Conservation (phyloP, 2,329 filamentous ascomycete genomes). For the Verticillium albo-atrum region DNA sequence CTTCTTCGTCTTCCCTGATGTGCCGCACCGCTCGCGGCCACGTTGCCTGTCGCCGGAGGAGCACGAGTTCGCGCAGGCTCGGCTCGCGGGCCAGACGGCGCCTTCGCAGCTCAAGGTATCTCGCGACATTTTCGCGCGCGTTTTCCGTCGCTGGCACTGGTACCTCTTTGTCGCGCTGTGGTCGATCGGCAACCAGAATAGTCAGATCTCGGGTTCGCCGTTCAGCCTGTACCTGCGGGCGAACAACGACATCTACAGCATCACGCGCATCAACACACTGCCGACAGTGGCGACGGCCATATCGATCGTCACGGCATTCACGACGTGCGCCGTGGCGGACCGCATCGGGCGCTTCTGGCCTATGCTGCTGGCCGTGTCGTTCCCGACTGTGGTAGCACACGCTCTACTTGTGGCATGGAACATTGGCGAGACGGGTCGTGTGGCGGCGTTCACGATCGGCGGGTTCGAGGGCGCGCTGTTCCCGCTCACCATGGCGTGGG, state of each 20-base stretch:
- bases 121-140: slow-evolving; percentile 27
- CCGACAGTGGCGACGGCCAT: slow-evolving; percentile 34
- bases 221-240: slow-evolving; percentile 36
- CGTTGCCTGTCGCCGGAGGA: slow-evolving; percentile 23
- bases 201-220: slow-evolving; percentile 24
- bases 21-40: slow-evolving; percentile 23
- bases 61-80: slow-evolving; percentile 23
- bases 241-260: slow-evolving; percentile 27
- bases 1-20: slow-evolving; percentile 64
- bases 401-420: slow-evolving; percentile 29
- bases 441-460: slow-evolving; percentile 30
- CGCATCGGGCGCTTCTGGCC: slow-evolving; percentile 28
- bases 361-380: slow-evolving; percentile 21
- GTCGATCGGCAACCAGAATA: slow-evolving; percentile 32
- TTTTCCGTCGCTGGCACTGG: slow-evolving; percentile 33
- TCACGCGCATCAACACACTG: slow-evolving; percentile 34
- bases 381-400: slow-evolving; percentile 27
- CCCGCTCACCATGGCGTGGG: slow-evolving; percentile 33
- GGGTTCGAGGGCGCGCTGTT: slow-evolving; percentile 30
- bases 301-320: slow-evolving; percentile 28
- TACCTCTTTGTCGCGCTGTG: slow-evolving; percentile 32
- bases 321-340: slow-evolving; percentile 26
- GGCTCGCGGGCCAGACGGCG: slow-evolving; percentile 20
- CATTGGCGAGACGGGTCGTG: slow-evolving; percentile 28
- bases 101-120: slow-evolving; percentile 25